Evolutionary conservation across 441 rosid species (phyloP).

Genomic region (Populus tomentosa): DNA sequence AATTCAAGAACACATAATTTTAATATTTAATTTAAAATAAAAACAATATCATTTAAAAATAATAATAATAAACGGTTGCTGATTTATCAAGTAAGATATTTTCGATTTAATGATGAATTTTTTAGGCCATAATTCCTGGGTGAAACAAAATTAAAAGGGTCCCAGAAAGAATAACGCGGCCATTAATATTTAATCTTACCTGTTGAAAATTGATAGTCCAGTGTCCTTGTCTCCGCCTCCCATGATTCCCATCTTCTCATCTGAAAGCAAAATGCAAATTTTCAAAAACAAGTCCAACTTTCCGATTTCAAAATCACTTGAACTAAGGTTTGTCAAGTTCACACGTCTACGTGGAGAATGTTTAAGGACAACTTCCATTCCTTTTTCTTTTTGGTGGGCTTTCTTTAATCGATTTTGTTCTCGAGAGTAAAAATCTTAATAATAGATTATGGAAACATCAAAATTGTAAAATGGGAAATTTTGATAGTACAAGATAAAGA

Average conservation of each 20-base stretch:
- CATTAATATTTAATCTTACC: slow-evolving; percentile 18
- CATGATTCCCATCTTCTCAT: slow-evolving; percentile 46
- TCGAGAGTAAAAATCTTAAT: neutral
- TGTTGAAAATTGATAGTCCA: slow-evolving; percentile 37
- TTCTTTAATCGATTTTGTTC: neutral
- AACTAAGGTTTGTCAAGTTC: neutral
- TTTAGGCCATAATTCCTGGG: neutral
- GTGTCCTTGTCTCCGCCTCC: slow-evolving; percentile 50
- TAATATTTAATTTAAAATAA: no score
- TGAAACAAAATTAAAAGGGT: neutral
- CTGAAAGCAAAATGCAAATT: slow-evolving; percentile 13
- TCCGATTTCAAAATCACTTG: neutral
- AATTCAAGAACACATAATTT: no score
- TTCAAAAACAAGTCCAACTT: slow-evolving; percentile 23
- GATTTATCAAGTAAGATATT: no score
- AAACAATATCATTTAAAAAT: no score
- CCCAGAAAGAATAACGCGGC: neutral
- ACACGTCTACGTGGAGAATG: neutral
- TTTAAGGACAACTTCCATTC: neutral
- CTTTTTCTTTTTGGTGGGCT: neutral
- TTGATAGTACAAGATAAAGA: no score
- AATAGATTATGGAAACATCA: neutral
- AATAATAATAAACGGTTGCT: no score
- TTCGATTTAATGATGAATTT: no score
- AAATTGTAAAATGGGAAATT: neutral